These are phyloP conservation scores for Nigrospora oryzae DNA, from an alignment of 2,329 filamentous ascomycete genomes.

Conservation along the genomic window DNA sequence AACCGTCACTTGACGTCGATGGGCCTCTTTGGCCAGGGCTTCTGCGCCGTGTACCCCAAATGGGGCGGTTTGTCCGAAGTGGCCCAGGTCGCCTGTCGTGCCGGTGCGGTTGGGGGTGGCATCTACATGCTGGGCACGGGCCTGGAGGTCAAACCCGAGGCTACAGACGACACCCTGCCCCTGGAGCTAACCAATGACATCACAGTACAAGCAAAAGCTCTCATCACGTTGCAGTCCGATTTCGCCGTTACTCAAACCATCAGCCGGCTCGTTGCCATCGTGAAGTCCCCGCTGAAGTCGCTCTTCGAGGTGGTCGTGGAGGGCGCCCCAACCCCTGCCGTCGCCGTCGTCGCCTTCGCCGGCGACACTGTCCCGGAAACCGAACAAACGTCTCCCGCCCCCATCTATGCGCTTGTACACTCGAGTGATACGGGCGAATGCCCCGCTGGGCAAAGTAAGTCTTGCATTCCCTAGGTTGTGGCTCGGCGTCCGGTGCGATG, in stretches of 20 bases:
- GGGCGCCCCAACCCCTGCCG: conserved; percentile 66
- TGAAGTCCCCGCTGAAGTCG: conserved; percentile 54
- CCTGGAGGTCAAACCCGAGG: conserved; percentile 31
- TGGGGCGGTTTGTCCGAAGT: conserved; percentile 89
- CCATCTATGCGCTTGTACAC: conserved; percentile 60
- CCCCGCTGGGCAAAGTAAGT: conserved; percentile 83
- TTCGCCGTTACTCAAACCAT: conserved; percentile 24
- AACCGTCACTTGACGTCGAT: conserved; percentile 77
- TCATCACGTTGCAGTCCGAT: conserved; percentile 36
- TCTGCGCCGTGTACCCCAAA: conserved; percentile 83
- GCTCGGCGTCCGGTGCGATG: conserved; percentile 47
- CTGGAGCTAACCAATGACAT: conserved; percentile 50
- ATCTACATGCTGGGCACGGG: conserved; percentile 79
- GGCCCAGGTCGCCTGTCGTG: conserved; percentile 83
- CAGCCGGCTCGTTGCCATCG: conserved; percentile 57
- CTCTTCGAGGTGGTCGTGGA: conserved; percentile 68
- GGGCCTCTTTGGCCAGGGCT: conserved; percentile 79
- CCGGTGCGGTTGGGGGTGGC: conserved; percentile 81
- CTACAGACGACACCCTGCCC: conserved; percentile 22
- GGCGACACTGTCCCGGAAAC: conserved; percentile 27
- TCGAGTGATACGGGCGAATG: conserved; percentile 92
- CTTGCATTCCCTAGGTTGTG: conserved; percentile 7
- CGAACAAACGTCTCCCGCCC: conserved; percentile 28
- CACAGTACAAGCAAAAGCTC: conserved; percentile 41
- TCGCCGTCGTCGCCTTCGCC: conserved; percentile 62